phyloP scores from a whole-genome alignment of 2,329 filamentous ascomycete species.

The Fusarium sp. region DNA sequence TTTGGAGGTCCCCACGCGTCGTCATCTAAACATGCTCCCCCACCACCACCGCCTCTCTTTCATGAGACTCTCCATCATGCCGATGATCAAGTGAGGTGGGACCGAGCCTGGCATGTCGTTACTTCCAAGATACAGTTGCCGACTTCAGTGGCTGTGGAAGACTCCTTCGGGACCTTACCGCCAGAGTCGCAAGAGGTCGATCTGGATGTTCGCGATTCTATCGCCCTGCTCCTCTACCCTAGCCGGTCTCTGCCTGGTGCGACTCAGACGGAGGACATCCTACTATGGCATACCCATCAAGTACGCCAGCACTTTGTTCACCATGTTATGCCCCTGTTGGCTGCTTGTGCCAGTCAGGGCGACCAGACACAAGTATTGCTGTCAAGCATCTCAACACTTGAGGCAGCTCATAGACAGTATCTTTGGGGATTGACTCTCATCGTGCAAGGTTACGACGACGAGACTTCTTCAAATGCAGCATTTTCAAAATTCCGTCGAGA shows the following conservation, averaged over 20 bases:
- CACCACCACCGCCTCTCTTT: conserved; percentile 38
- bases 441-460: conserved; percentile 57
- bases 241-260: conserved; percentile 59
- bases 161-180: conserved; percentile 62
- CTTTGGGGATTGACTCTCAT: conserved; percentile 65
- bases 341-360: conserved; percentile 56
- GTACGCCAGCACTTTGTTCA: conserved; percentile 70
- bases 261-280: conserved; percentile 64
- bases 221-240: conserved; percentile 65
- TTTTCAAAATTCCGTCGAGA: conserved; percentile 68
- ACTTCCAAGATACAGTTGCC: conserved; percentile 68
- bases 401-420: conserved; percentile 69
- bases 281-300: conserved; percentile 71
- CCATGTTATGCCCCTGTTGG: conserved; percentile 67
- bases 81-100: conserved; percentile 67
- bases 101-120: conserved; percentile 71
- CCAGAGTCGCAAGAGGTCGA: conserved; percentile 58
- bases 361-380: conserved; percentile 61
- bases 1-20: conserved; percentile 57
- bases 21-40: conserved; percentile 32
- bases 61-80: conserved; percentile 41
- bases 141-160: conserved; percentile 64
- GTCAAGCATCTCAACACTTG: conserved; percentile 66
- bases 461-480: conserved; percentile 51
- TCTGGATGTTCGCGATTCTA: conserved; percentile 61